These are phyloP conservation scores for Boletus vermiculosoides DNA, from an alignment of 768 basidiomycete species.

Conservation along the genomic window DNA sequence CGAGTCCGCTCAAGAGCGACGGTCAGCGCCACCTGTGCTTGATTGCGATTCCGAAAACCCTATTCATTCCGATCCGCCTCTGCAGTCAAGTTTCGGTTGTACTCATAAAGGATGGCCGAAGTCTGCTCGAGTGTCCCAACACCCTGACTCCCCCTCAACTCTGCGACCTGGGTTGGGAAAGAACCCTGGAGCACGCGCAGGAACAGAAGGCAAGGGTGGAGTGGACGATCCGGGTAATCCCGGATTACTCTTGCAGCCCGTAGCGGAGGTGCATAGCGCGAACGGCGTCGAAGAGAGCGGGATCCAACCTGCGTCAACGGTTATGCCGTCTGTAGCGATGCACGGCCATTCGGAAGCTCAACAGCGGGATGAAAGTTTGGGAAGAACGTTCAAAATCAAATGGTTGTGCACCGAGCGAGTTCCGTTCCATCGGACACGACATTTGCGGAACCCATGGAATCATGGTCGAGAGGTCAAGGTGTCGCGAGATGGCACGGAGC, in stretches of 20 bases:
- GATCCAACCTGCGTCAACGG: not conserved
- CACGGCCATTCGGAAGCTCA: not conserved
- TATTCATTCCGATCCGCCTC: slow-evolving; percentile 29
- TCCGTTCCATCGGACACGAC: slow-evolving; percentile 73
- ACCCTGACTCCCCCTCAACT: not conserved
- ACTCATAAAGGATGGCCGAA: slow-evolving; percentile 14
- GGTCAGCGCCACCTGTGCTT: slow-evolving; percentile 56
- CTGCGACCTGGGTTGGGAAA: slow-evolving; percentile 40
- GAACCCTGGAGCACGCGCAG: slow-evolving; percentile 40
- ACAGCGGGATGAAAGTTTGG: slow-evolving; percentile 50
- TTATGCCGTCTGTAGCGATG: not conserved
- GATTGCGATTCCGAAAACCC: slow-evolving; percentile 35
- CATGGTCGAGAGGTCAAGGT: slow-evolving; percentile 78
- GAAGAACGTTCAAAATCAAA: slow-evolving; percentile 75
- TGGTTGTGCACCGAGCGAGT: slow-evolving; percentile 75
- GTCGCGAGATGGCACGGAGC: slow-evolving; percentile 87
- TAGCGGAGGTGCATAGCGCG: slow-evolving; percentile 16
- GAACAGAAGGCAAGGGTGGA: slow-evolving; percentile 8
- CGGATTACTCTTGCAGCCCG: slow-evolving; percentile 16
- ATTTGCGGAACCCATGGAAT: slow-evolving; percentile 92
- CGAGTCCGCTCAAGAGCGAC: slow-evolving; percentile 6
- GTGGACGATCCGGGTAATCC: slow-evolving; percentile 14
- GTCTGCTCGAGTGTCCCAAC: not conserved
- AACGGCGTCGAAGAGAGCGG: slow-evolving; percentile 19
- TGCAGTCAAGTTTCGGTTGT: slow-evolving; percentile 22